These are phyloP conservation scores for Mycena maculata DNA, from an alignment of 768 basidiomycete genomes.

Conservation along the genomic window DNA sequence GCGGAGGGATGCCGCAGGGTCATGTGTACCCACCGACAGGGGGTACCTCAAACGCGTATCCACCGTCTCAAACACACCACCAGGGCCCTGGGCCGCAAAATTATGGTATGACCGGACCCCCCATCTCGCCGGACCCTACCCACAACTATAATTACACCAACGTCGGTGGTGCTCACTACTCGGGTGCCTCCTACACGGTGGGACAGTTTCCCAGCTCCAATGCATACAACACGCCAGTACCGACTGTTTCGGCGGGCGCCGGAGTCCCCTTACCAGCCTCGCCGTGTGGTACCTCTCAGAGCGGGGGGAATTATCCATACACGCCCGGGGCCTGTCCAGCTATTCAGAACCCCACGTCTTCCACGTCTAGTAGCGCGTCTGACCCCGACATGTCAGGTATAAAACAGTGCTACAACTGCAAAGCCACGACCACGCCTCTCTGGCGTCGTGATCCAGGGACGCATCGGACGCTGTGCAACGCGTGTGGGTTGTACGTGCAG, in stretches of 20 bases:
- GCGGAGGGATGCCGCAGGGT: neutral
- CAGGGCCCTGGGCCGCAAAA: neutral
- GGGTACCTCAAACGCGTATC: neutral
- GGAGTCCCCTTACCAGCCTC: neutral
- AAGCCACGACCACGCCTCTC: neutral
- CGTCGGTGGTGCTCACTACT: neutral
- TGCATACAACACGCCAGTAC: neutral
- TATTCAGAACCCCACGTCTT: neutral
- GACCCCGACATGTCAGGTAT: neutral
- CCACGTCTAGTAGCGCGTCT: neutral
- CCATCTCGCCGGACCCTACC: neutral
- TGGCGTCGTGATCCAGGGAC: neutral
- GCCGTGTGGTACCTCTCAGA: too few relatives aligned
- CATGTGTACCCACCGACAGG: neutral
- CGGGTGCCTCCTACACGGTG: neutral
- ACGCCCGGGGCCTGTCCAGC: neutral
- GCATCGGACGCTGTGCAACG: neutral
- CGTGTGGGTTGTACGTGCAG: slow-evolving; percentile 1
- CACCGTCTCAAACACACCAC: neutral
- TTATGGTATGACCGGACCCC: slow-evolving; percentile 12
- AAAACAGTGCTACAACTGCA: neutral
- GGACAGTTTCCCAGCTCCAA: neutral
- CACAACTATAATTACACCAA: neutral
- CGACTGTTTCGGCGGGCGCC: neutral
- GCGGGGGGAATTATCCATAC: neutral